Evolutionary conservation across 768 basidiomycete genomes (phyloP).

Genomic region (Pholiota molesta): DNA sequence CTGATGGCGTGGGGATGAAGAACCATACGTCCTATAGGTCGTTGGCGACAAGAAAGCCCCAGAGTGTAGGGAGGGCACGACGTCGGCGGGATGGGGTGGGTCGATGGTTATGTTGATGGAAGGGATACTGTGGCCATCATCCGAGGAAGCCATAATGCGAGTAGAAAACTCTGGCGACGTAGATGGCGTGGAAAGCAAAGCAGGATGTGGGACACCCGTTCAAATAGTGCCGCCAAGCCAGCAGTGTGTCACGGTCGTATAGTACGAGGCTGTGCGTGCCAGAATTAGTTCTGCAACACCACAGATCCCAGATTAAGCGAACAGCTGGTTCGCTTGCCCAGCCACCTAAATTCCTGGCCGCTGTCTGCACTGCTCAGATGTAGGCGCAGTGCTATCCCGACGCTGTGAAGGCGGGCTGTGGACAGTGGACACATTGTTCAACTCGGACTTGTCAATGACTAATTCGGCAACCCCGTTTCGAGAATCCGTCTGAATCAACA

Average conservation of each 20-base stretch:
- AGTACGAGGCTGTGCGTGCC: conserved; percentile 6
- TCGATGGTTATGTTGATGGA: conserved; percentile 36
- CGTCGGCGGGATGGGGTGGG: conserved; percentile 17
- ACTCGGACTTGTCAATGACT: not conserved
- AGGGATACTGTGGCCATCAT: conserved; percentile 25
- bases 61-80: conserved; percentile 17
- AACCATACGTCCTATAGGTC: conserved; percentile 10
- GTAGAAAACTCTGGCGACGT: not conserved
- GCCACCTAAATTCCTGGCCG: not conserved
- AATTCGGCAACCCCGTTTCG: not conserved
- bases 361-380: not conserved
- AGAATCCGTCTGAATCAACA: not conserved
- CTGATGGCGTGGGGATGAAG: conserved; percentile 23
- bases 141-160: conserved; percentile 7
- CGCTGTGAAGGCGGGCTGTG: conserved; percentile 1
- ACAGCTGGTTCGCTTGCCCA: not conserved
- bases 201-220: not conserved
- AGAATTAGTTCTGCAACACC: not conserved
- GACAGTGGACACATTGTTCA: not conserved
- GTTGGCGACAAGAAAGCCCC: conserved; percentile 21
- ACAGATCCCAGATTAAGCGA: not conserved
- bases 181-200: not conserved
- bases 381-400: not conserved
- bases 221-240: conserved; percentile 2
- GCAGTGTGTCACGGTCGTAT: not conserved